Base-by-base conservation (phyloP, 2,329 filamentous ascomycete genomes). In the Boeremia lycopersici region DNA sequence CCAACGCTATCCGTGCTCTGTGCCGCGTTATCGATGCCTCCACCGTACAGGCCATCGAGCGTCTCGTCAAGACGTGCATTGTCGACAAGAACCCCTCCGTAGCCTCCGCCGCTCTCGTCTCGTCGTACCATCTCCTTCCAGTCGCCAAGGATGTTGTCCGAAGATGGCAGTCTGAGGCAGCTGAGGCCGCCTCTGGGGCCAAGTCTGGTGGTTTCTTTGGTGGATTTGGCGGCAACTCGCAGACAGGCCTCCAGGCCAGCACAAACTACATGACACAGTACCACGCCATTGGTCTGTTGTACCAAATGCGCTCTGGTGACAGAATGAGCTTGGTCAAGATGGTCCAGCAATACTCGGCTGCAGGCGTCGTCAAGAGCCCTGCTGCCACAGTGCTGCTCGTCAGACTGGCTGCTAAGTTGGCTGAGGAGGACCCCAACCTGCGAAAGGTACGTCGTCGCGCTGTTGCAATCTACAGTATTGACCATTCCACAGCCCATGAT, bases 281-380 rank as follows among this genome's bases (percentile, higher is more conserved):
- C 77, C 95, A 99, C 76, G 95, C 95, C 61, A 96, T 99, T 79
- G 95, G 95, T 61, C 85, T 99, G 49, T 79, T 99, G 39, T 99
- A 98, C 77, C 93, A 98, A 79, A 98, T 98, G 91, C 89, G 95
- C 71, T 89, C 89, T 69, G 93, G 97, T 76, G 95, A 99, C 76
- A 87, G 95, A 69, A 99, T 99, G 95, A 93, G 95, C 19, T 80
- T 99, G 67, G 93, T 98, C 57, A 99, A 99, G 84, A 98, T 99
- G 95, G 93, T 99, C n/a, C 95, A 99, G 80, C 95, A 99, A 76
- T 98, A 97, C 74, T 92, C 92, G 47, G 88, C 89, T 48, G 86
- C 92, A 13, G 95, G 95, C 54, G 91, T 91, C 10, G 89, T 98
- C 59, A 98, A 97, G 86, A 97, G 90, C 77, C 92, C 95, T 17